These are phyloP conservation scores for Anacardium occidentale DNA, from an alignment of 345 rosid species.

Conservation along the genomic window DNA sequence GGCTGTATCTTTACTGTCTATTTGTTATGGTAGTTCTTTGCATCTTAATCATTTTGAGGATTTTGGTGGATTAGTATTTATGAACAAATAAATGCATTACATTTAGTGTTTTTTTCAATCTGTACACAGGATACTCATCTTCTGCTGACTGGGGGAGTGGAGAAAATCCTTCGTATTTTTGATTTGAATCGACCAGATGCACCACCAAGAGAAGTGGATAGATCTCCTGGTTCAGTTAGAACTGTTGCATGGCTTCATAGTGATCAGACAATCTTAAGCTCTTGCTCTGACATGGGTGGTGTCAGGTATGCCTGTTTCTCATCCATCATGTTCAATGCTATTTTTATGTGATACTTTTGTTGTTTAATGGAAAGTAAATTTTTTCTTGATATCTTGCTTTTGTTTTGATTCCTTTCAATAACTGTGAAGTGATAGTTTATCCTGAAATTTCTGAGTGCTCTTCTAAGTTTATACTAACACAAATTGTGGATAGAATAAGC, in stretches of 20 bases:
- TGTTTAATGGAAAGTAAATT: neutral
- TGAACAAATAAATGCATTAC: neutral
- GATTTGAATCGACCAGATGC: constrained; percentile 44
- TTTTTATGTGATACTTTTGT: neutral
- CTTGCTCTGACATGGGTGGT: constrained; percentile 45
- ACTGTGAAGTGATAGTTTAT: neutral
- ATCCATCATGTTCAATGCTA: neutral
- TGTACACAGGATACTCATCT: constrained; percentile 38
- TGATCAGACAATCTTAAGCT: constrained; percentile 45
- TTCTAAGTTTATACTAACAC: neutral
- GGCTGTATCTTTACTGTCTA: neutral
- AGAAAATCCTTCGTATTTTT: constrained; percentile 42
- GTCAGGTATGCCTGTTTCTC: constrained; percentile 36
- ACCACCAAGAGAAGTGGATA: constrained; percentile 43
- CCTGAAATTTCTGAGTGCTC: neutral
- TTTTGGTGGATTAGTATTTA: neutral
- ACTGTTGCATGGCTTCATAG: constrained; percentile 50
- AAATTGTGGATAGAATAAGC: neutral
- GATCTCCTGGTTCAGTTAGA: constrained; percentile 43
- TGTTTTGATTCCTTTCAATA: neutral
- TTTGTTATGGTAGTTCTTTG: no score
- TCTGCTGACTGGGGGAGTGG: constrained; percentile 45
- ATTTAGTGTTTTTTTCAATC: constrained; percentile 5
- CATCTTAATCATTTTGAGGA: neutral
- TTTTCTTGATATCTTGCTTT: neutral